Conservation (phyloP, 2,329 filamentous ascomycete genomes). For the Neopestalotiopsis clavispora region DNA sequence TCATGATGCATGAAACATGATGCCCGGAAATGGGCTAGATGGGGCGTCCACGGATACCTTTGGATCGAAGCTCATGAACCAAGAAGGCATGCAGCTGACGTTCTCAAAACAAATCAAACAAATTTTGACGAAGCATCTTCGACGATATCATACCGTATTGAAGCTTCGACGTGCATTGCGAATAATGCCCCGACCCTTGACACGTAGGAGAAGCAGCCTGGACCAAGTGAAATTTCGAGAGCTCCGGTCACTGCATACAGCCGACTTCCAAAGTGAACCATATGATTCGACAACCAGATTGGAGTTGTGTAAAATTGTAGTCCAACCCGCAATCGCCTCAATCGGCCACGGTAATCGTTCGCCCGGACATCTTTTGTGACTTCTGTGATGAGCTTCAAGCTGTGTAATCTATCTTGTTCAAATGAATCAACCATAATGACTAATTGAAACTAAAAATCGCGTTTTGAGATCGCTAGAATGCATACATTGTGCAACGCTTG, state of each 20-base stretch:
- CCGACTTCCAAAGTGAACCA: background rate
- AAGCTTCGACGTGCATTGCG: background rate
- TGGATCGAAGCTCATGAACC: slow-evolving; percentile 48
- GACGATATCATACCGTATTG: background rate
- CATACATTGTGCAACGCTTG: too few species aligned
- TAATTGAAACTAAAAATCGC: too few species aligned
- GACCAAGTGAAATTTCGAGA: background rate
- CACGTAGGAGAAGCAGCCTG: background rate
- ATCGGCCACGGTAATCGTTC: too few species aligned
- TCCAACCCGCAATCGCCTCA: too few species aligned
- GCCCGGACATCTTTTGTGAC: too few species aligned
- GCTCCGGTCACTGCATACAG: background rate
- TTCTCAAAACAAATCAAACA: slow-evolving; percentile 33
- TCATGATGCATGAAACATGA: slow-evolving; percentile 29
- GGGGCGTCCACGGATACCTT: slow-evolving; percentile 61
- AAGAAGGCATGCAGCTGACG: slow-evolving; percentile 35
- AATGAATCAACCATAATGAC: too few species aligned
- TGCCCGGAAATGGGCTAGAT: slow-evolving; percentile 37
- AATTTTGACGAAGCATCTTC: slow-evolving; percentile 15
- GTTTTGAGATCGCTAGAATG: too few species aligned
- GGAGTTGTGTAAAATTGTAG: too few species aligned
- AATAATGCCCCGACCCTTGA: background rate
- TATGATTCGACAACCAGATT: too few species aligned
- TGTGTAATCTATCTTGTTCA: too few species aligned
- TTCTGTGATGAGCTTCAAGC: too few species aligned